A percentile compares a stretch with the other conserved stretches of the same genome.
Evolutionary conservation across 768 basidiomycete genomes (phyloP).

Genomic region (Podaxis sp.): DNA sequence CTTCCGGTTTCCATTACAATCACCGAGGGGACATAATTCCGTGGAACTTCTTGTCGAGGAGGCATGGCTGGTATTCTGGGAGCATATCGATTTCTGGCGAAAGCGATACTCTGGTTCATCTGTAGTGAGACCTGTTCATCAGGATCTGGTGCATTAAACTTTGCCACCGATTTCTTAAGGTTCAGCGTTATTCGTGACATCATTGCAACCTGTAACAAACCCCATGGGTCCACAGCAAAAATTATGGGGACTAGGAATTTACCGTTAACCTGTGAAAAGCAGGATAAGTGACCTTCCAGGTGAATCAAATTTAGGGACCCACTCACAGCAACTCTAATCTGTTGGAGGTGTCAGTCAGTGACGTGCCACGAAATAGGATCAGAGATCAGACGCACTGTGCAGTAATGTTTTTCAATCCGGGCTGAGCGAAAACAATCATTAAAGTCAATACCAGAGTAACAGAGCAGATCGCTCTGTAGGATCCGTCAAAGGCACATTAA

Average conservation of each 20-base stretch:
- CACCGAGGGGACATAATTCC: background rate
- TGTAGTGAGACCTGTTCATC: background rate
- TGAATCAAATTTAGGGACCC: conserved; percentile 7
- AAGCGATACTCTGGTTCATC: background rate
- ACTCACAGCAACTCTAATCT: conserved; percentile 42
- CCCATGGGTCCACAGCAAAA: background rate
- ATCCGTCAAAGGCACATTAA: background rate
- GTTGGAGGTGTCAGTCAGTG: background rate
- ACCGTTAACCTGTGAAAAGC: conserved; percentile 24
- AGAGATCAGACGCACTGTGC: conserved; percentile 39
- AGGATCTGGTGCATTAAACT: conserved; percentile 19
- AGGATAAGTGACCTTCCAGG: background rate
- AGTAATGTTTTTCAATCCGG: conserved; percentile 44
- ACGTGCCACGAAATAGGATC: conserved; percentile 15
- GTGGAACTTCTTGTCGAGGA: background rate
- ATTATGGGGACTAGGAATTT: background rate
- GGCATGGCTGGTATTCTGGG: background rate
- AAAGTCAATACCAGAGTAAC: conserved; percentile 41
- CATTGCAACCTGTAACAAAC: conserved; percentile 50
- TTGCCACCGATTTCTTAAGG: conserved; percentile 43
- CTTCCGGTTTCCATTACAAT: background rate
- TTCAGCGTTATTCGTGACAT: conserved; percentile 70
- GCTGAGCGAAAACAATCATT: conserved; percentile 43
- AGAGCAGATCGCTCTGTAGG: conserved; percentile 39
- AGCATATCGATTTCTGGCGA: background rate